Percentiles rank a stretch among this genome's conserved stretches.
phyloP scores from a whole-genome alignment of 1,284 basidiomycete species.

The Sporisorium sorghi region DNA sequence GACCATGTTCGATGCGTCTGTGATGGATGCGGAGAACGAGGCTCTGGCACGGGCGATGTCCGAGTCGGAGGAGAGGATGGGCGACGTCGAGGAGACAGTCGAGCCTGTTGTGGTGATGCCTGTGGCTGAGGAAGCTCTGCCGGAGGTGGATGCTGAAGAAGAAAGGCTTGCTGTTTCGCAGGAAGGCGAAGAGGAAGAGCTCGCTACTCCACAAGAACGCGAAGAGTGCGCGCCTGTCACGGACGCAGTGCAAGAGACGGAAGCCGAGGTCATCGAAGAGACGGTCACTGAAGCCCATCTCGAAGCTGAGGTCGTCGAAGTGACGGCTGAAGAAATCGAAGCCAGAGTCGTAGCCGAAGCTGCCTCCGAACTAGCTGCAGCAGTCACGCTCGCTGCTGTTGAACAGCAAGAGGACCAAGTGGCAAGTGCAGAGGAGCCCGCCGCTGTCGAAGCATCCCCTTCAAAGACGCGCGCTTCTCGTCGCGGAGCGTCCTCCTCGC shows the following conservation, averaged over 20 bases:
- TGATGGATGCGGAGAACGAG: constrained; percentile 35
- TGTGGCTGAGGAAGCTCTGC: neutral
- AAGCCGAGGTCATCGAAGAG: neutral
- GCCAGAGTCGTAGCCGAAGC: too few species aligned
- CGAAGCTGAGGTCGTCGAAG: too few species aligned
- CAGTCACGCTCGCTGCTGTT: neutral
- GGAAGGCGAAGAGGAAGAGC: constrained; percentile 8
- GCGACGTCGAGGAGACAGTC: neutral
- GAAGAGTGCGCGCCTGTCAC: neutral
- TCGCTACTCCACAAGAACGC: neutral
- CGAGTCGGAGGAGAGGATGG: constrained; percentile 1
- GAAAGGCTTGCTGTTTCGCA: too few species aligned
- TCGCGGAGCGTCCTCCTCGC: constrained; percentile 26
- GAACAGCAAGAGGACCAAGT: neutral
- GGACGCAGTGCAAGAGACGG: constrained; percentile 1
- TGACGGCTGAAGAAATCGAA: too few species aligned
- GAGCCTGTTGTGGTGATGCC: neutral
- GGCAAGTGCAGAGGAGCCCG: neutral
- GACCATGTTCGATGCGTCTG: constrained; percentile 35
- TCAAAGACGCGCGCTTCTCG: constrained; percentile 23
- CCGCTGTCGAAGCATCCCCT: constrained; percentile 15
- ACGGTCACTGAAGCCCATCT: neutral
- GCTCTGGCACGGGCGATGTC: constrained; percentile 16
- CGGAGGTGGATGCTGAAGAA: neutral
- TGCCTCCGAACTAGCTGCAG: neutral